phyloP scores from a whole-genome alignment of 2,329 filamentous ascomycete genomes.

The Ascochyta koolunga region DNA sequence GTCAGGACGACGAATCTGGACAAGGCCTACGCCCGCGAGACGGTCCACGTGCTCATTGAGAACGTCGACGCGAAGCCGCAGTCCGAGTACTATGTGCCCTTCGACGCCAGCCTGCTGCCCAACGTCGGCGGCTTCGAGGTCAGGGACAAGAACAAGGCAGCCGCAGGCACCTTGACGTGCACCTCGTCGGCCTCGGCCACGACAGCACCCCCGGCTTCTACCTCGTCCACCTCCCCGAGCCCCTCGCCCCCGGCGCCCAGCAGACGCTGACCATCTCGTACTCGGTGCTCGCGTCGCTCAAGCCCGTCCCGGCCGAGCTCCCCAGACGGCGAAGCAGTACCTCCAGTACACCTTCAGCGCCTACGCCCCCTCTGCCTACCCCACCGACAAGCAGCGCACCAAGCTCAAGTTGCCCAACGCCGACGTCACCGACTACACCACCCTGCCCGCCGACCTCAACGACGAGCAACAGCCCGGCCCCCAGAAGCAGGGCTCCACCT shows the following conservation, averaged over 20 bases:
- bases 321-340: constrained; percentile 86
- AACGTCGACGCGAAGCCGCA: constrained; percentile 82
- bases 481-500: constrained; percentile 80
- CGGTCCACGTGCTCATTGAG: constrained; percentile 91
- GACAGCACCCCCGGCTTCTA: constrained; percentile 71
- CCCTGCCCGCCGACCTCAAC: constrained; percentile 64
- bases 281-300: constrained; percentile 77
- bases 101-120: constrained; percentile 75
- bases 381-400: constrained; percentile 91
- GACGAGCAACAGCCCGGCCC: constrained; percentile 70
- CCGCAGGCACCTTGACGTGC: constrained; percentile 71
- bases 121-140: constrained; percentile 87
- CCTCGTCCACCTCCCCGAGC: constrained; percentile 75
- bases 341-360: constrained; percentile 85
- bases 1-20: constrained; percentile 90
- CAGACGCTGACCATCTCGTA: constrained; percentile 89
- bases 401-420: constrained; percentile 86
- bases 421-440: constrained; percentile 85
- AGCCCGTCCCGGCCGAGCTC: constrained; percentile 80
- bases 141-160: constrained; percentile 83
- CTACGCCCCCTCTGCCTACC: constrained; percentile 82
- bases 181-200: constrained; percentile 65
- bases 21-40: constrained; percentile 89
- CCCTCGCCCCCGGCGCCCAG: constrained; percentile 77
- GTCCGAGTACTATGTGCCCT: constrained; percentile 88